Evolutionary conservation across 441 rosid genomes (phyloP).

Genomic region (Aleurites moluccanus): DNA sequence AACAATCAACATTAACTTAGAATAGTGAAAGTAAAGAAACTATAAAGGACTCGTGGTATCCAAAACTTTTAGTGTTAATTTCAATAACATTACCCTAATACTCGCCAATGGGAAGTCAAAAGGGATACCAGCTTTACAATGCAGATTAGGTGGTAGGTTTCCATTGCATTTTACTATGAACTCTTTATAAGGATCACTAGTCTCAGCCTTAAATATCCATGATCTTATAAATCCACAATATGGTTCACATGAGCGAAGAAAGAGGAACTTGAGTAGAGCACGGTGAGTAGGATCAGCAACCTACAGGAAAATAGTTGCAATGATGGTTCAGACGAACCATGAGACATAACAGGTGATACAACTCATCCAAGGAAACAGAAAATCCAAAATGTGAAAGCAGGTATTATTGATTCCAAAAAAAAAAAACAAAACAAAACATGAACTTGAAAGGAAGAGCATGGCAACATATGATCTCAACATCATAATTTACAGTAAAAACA

Average conservation of each 20-base stretch:
- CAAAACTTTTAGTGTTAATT: constrained; percentile 5
- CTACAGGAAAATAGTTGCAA: constrained; percentile 38
- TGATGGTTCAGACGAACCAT: constrained; percentile 23
- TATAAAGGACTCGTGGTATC: constrained; percentile 8
- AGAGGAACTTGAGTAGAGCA: constrained; percentile 78
- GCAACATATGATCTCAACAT: constrained; percentile 2
- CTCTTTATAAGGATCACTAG: constrained; percentile 79
- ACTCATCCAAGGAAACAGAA: background rate
- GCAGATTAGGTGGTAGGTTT: constrained; percentile 33
- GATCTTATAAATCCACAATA: constrained; percentile 86
- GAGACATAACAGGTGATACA: background rate
- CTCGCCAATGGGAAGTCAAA: constrained; percentile 40
- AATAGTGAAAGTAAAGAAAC: constrained; percentile 16
- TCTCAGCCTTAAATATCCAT: constrained; percentile 92
- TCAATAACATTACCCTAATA: constrained; percentile 52
- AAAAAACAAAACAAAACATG: background rate
- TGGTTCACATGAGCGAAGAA: constrained; percentile 78
- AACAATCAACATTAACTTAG: constrained; percentile 26
- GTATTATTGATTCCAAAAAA: background rate
- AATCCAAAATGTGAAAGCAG: background rate
- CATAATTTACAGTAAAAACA: background rate
- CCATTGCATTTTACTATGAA: constrained; percentile 59
- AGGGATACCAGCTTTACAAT: constrained; percentile 45
- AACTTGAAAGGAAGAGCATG: background rate
- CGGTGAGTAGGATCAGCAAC: constrained; percentile 83